A percentile compares a stretch with the other conserved stretches of the same genome.
These are phyloP conservation scores for Pseudogymnoascus sp. DNA, from an alignment of 2,329 filamentous ascomycete species.

Conservation along the genomic window DNA sequence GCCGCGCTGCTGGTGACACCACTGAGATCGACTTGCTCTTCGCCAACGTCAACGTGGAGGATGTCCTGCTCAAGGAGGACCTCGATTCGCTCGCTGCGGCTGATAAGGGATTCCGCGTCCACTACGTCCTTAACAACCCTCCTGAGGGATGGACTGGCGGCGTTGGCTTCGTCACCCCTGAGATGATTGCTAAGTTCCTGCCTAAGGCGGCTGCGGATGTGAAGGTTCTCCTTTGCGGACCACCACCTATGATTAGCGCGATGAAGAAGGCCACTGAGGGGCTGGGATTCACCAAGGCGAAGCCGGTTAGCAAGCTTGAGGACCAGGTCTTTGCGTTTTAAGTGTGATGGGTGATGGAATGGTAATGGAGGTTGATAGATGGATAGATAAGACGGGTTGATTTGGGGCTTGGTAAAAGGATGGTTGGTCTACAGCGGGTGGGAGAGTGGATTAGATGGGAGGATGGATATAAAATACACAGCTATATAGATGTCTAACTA, in stretches of 20 bases:
- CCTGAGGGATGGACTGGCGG: conserved; percentile 86
- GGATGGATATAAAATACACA: not conserved
- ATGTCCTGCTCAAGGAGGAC: conserved; percentile 90
- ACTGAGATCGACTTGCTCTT: conserved; percentile 94
- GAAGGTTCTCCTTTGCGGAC: conserved; percentile 91
- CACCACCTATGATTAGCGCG: conserved; percentile 91
- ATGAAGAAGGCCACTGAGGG: conserved; percentile 93
- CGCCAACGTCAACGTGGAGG: conserved; percentile 86
- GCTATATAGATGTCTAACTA: not conserved
- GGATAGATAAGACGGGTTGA: not conserved
- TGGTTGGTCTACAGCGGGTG: not conserved
- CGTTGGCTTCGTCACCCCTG: conserved; percentile 86
- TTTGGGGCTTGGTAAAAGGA: not conserved
- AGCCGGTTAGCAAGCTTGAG: conserved; percentile 91
- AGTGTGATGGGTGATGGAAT: not conserved
- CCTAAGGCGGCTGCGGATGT: conserved; percentile 77
- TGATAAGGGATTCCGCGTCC: conserved; percentile 73
- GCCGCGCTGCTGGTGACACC: conserved; percentile 66
- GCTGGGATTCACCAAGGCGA: conserved; percentile 85
- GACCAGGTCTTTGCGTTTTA: conserved; percentile 98
- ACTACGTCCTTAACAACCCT: conserved; percentile 96
- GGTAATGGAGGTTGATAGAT: not conserved
- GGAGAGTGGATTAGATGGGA: not conserved
- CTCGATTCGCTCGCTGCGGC: conserved; percentile 69
- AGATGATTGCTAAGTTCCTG: conserved; percentile 88